Evolutionary conservation across 2,329 filamentous ascomycete genomes (phyloP), one percentile per base, ranked within the genome.

Genomic region (Helicocarpus griseus): DNA sequence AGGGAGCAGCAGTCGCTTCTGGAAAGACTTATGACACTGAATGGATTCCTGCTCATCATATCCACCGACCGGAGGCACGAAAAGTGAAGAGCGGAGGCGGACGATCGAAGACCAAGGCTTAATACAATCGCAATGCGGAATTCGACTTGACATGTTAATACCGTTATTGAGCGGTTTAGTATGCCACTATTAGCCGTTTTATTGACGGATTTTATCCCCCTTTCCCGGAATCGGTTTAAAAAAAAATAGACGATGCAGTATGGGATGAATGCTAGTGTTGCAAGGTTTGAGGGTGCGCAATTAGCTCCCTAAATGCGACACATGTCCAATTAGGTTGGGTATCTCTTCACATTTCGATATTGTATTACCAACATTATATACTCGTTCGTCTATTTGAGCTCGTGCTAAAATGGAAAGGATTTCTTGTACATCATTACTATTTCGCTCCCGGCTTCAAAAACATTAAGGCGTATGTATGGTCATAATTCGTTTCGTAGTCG

Each of bases 41-140:
- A 76, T 96, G 91, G 90, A 95, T 96, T 62, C 89, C 90, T 28
- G 82, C 83, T 56, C 82, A 86, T 68, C 90, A 97, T 73, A 82
- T 96, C 69, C 87, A 91, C 76, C 85, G 87, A 61, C 90, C 91
- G 35, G 78, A 86, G 60, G 86, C 81, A 44, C 76, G 76, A 61
- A 77, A 81, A 60, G 76, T 83, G 51, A 78, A 80, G 64, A 76
- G 77, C 13, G 51, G 52, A 44, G 40, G 56, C 29, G n/a, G n/a
- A n/a, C 51, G 53, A 28, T 22, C 40, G 11, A 56, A 56, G 46
- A 36, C 31, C 29, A 50, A 54, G 17, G 52, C 44, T 39, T 57
- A 56, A 33, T 31, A 5, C 26, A 17, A 44, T 6, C 8, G n/a
- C 11, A 39, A 38, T 14, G 11, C n/a, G 22, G 24, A 28, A 29